Conservation (phyloP, 305 asterid species). For the Solanum chacoense region DNA sequence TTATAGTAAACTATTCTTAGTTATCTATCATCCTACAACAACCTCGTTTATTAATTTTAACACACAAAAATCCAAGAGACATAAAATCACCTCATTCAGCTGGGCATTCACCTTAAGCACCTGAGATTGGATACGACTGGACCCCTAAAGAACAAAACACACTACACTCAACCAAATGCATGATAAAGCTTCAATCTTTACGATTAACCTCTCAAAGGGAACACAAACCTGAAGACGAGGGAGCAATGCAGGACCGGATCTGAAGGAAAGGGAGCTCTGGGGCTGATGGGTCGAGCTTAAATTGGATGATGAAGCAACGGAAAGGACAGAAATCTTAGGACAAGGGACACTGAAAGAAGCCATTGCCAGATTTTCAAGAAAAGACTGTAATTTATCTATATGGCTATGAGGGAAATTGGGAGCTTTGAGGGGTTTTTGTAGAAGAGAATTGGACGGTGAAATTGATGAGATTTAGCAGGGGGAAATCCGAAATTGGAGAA, state of each 20-base stretch:
- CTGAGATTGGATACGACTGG: not conserved
- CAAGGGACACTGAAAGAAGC: constrained; percentile 10
- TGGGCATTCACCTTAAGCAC: constrained; percentile 5
- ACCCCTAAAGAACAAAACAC: not conserved
- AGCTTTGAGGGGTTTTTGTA: not conserved
- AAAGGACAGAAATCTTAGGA: not conserved
- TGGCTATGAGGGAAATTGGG: not conserved
- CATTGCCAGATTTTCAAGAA: not conserved
- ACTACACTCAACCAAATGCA: not conserved
- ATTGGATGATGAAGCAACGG: not conserved
- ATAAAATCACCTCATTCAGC: constrained; percentile 2
- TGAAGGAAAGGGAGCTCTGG: constrained; percentile 4
- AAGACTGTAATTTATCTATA: not conserved
- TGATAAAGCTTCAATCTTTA: not conserved
- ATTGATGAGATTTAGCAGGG: not conserved
- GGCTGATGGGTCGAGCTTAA: not conserved
- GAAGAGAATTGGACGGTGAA: constrained; percentile 5
- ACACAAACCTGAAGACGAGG: constrained; percentile 7
- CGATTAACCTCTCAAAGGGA: not conserved
- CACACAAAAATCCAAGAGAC: not conserved
- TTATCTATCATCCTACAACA: not conserved
- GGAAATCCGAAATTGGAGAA: not conserved
- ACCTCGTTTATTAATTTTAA: not conserved
- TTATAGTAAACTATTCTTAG: not conserved
- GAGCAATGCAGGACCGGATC: constrained; percentile 11